A percentile compares a stretch with the other conserved stretches of the same genome.
These are phyloP conservation scores for Aspergillus chevalieri DNA, from an alignment of 2,329 filamentous ascomycete species.

Conservation along the genomic window DNA sequence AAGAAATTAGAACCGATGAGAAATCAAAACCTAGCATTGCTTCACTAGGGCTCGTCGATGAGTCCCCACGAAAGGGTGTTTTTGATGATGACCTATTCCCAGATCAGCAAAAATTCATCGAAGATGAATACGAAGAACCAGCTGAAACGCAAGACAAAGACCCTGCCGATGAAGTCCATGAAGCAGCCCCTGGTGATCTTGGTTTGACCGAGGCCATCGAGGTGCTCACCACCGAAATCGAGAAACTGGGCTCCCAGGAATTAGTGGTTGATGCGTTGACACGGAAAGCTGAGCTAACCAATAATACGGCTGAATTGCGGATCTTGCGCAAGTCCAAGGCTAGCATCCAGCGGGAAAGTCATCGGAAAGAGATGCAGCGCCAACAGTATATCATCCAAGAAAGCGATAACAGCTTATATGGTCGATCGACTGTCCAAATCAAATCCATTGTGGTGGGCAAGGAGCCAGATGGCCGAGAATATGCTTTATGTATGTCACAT, in stretches of 20 bases:
- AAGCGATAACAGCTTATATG: constrained; percentile 94
- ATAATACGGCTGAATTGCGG: constrained; percentile 87
- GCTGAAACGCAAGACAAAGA: constrained; percentile 54
- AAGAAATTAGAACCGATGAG: constrained; percentile 39
- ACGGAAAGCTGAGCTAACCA: constrained; percentile 91
- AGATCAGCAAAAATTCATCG: constrained; percentile 72
- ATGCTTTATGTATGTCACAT: constrained; percentile 64
- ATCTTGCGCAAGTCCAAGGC: constrained; percentile 91
- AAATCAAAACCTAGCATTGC: constrained; percentile 77
- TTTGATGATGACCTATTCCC: constrained; percentile 94
- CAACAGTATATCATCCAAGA: constrained; percentile 98
- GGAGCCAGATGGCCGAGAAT: constrained; percentile 89
- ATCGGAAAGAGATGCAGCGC: constrained; percentile 87
- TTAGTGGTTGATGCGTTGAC: constrained; percentile 86
- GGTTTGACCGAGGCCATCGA: constrained; percentile 90
- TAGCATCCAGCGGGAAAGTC: constrained; percentile 85
- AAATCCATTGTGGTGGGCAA: constrained; percentile 87
- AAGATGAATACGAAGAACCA: constrained; percentile 76
- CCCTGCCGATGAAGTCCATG: constrained; percentile 76
- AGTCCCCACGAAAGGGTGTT: constrained; percentile 79
- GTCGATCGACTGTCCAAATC: constrained; percentile 81
- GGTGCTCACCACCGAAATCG: constrained; percentile 80
- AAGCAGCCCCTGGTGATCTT: constrained; percentile 89
- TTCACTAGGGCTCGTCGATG: constrained; percentile 83
- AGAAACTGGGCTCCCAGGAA: constrained; percentile 80